These are phyloP conservation scores for Neonectria sp. DNA, from an alignment of 2,329 filamentous ascomycete genomes.

Conservation along the genomic window DNA sequence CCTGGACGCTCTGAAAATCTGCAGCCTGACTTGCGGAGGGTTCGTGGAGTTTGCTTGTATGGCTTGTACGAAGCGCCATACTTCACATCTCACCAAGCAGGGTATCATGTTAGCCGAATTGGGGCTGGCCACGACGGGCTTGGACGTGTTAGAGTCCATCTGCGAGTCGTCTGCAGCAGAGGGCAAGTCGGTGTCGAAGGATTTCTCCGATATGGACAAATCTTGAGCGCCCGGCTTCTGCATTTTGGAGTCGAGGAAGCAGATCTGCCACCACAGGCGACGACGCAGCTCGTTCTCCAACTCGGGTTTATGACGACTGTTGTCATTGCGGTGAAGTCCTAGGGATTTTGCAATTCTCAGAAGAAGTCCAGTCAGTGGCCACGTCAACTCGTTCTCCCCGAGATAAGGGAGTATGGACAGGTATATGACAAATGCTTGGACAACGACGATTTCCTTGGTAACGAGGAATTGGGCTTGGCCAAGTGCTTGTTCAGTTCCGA, in stretches of 20 bases:
- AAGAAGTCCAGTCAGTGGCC: slow-evolving; percentile 43
- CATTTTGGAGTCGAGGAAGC: slow-evolving; percentile 45
- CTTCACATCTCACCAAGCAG: slow-evolving; percentile 46
- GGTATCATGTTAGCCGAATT: slow-evolving; percentile 32
- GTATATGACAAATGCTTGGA: slow-evolving; percentile 49
- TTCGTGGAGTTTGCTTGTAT: slow-evolving; percentile 29
- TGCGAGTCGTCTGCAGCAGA: slow-evolving; percentile 58
- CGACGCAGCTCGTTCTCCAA: slow-evolving; percentile 41
- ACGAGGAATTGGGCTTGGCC: slow-evolving; percentile 41
- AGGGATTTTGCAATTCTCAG: slow-evolving; percentile 44
- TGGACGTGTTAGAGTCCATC: not conserved
- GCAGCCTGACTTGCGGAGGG: slow-evolving; percentile 25
- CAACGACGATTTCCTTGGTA: slow-evolving; percentile 40
- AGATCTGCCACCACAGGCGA: slow-evolving; percentile 50
- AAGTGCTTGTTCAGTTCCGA: slow-evolving; percentile 45
- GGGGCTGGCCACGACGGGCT: not conserved
- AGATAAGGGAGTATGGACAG: slow-evolving; percentile 39
- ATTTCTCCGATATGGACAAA: slow-evolving; percentile 36
- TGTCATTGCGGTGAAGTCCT: slow-evolving; percentile 35
- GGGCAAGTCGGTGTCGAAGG: slow-evolving; percentile 60
- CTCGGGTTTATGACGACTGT: not conserved
- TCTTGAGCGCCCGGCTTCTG: slow-evolving; percentile 31
- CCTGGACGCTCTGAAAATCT: slow-evolving; percentile 29
- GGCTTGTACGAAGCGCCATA: slow-evolving; percentile 44
- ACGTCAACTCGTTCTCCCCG: slow-evolving; percentile 42